A percentile compares a stretch with the other conserved stretches of the same genome.
Conservation (phyloP, 345 rosid genomes). For the Ceriops zippeliana region DNA sequence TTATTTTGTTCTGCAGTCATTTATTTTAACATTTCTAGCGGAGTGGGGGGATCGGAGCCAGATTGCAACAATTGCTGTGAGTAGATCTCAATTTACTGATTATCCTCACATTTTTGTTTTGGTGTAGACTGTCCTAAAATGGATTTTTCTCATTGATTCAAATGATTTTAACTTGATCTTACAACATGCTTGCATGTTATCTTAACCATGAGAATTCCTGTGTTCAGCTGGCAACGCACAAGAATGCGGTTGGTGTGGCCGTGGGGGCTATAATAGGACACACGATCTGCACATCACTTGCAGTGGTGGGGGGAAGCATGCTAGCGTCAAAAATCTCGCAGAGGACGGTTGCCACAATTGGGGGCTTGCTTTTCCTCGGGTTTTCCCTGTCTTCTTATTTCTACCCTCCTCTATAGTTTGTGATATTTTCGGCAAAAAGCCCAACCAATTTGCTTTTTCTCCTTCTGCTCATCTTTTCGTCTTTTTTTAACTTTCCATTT, state of each 20-base stretch:
- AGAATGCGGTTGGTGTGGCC: slow-evolving; percentile 89
- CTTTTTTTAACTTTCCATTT: too few relatives aligned
- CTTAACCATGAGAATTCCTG: not conserved
- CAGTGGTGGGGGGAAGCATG: slow-evolving; percentile 99
- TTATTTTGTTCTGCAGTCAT: slow-evolving; percentile 52
- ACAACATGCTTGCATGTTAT: not conserved
- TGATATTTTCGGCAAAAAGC: slow-evolving; percentile 20
- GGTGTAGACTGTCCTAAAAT: too few relatives aligned
- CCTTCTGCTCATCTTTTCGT: too few relatives aligned
- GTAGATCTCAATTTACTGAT: slow-evolving; percentile 21
- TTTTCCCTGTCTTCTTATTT: slow-evolving; percentile 91
- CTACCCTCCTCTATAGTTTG: slow-evolving; percentile 77
- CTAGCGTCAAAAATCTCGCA: slow-evolving; percentile 93
- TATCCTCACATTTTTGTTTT: too few relatives aligned
- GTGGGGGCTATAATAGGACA: slow-evolving; percentile 87
- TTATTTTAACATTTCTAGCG: slow-evolving; percentile 87
- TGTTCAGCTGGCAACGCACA: slow-evolving; percentile 92
- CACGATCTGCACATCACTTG: slow-evolving; percentile 81
- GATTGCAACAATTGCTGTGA: slow-evolving; percentile 99
- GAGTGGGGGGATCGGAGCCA: slow-evolving; percentile 99
- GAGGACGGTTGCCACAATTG: slow-evolving; percentile 83
- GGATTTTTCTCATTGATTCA: too few relatives aligned
- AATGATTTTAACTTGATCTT: not conserved
- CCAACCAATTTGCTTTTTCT: not conserved
- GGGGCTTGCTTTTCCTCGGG: slow-evolving; percentile 90